phyloP scores from a whole-genome alignment of 768 basidiomycete genomes.

The Auriscalpium vulgare region DNA sequence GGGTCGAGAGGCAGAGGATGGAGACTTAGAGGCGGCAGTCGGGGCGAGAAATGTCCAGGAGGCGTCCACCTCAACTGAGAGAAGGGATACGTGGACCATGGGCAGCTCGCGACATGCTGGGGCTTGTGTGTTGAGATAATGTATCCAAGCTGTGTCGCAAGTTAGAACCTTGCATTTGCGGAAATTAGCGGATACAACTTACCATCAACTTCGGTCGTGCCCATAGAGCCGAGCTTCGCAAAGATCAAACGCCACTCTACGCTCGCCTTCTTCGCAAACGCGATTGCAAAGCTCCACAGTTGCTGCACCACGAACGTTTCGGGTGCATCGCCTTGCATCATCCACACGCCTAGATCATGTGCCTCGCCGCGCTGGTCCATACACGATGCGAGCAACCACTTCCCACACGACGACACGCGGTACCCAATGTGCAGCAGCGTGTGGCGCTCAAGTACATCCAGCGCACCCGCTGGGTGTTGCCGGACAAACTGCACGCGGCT shows the following conservation, averaged over 20 bases:
- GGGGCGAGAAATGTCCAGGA: constrained; percentile 51
- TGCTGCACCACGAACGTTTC: constrained; percentile 46
- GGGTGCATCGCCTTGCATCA: constrained; percentile 41
- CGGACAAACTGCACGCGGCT: constrained; percentile 29
- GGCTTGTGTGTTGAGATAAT: constrained; percentile 36
- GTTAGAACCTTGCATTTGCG: background rate
- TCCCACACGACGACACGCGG: constrained; percentile 51
- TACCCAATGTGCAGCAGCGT: constrained; percentile 76
- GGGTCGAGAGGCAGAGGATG: constrained; percentile 21
- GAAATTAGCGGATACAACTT: constrained; percentile 18
- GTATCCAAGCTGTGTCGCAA: constrained; percentile 55
- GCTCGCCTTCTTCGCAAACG: constrained; percentile 55
- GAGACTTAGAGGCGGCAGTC: constrained; percentile 13
- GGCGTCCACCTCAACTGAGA: constrained; percentile 50
- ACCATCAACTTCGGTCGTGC: constrained; percentile 58
- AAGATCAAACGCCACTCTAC: constrained; percentile 79
- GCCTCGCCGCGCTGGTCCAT: constrained; percentile 75
- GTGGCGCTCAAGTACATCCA: constrained; percentile 48
- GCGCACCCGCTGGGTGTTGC: constrained; percentile 31
- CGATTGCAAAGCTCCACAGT: constrained; percentile 64
- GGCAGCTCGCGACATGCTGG: constrained; percentile 33
- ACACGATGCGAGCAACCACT: constrained; percentile 72
- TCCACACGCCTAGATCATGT: constrained; percentile 61
- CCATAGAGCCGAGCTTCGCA: constrained; percentile 58
- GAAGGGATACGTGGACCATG: constrained; percentile 50